Evolutionary conservation across 768 basidiomycete genomes (phyloP), one percentile per base, ranked within the genome.

Genomic region (Leccinum subgranulosum): DNA sequence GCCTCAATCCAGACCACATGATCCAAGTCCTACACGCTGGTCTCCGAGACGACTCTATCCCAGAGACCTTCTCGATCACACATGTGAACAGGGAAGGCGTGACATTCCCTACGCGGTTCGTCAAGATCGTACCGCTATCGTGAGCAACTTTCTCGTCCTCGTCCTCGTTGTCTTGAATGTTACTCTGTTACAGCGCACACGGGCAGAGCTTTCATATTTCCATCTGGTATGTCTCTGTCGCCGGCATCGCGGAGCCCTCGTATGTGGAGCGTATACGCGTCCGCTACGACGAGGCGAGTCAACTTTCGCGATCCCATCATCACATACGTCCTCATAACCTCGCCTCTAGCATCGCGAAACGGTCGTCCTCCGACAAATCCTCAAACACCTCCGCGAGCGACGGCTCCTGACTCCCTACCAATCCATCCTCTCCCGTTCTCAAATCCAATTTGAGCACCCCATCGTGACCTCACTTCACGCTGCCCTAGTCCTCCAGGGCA

Each of bases 111-210:
- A 84, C 83, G 6, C 82, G 80, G 54, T 93, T 79, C 66, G 73
- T 93, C 54, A 91, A 90, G 70, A 84, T 93, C 56, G 77, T 88
- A 8, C 90, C 90, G 6, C 67, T 92, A 23, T 85, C 85, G 89
- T 91, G 68, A 69, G 85, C 73, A 21, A 11, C n/a, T 21, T 14
- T 17, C 6, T 39, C 11, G 33, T 60, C 2, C 48, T 36, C 10
- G 7, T 46, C 25, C 7, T 25, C 15, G 19, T 25, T 25, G 29
- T 39, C 21, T 39, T 28, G 28, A 29, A 4, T 9, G 29, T 52
- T 17, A 31, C 31, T 12, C 2, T 31, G 53, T 11, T 36, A 8
- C 51, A 91, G 90, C 39, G 84, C 87, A 5, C 86, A 90, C 69
- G 82, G 80, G 2, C 84, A 80, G 59, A 86, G 81, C 63, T 92